Percentiles rank a stretch among this genome's conserved stretches.
Conservation (phyloP, 768 basidiomycete species). For the Pisolithus orientalis region DNA sequence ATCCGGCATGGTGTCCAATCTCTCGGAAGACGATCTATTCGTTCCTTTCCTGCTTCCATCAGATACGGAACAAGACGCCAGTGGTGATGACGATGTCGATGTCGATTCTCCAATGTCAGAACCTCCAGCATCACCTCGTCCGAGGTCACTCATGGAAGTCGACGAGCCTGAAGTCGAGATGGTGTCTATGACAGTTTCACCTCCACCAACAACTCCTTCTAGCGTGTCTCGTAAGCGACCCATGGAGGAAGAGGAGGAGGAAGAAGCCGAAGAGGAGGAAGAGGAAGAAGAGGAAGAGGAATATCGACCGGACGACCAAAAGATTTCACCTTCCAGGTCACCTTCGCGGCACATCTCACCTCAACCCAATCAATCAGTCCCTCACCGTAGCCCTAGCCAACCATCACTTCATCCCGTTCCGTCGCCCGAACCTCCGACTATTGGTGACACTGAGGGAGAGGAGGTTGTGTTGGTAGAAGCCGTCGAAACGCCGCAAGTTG, state of each 20-base stretch:
- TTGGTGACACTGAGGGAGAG: constrained; percentile 1
- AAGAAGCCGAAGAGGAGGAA: constrained; percentile 2
- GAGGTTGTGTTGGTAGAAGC: constrained; percentile 11
- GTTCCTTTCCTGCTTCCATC: constrained; percentile 11
- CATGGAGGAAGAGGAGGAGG: constrained; percentile 6
- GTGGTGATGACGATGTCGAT: constrained; percentile 11
- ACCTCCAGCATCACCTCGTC: constrained; percentile 24
- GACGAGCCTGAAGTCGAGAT: constrained; percentile 5
- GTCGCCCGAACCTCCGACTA: constrained; percentile 4
- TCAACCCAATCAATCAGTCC: constrained; percentile 11
- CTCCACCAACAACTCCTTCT: constrained; percentile 12
- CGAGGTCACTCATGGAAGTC: constrained; percentile 16
- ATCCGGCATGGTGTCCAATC: constrained; percentile 34
- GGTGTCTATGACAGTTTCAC: constrained; percentile 8
- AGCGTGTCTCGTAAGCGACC: constrained; percentile 6
- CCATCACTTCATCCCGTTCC: constrained; percentile 6
- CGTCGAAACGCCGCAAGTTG: constrained; percentile 14
- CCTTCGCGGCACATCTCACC: constrained; percentile 13
- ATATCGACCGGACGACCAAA: neutral
- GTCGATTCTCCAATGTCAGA: constrained; percentile 29
- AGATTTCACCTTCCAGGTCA: constrained; percentile 9
- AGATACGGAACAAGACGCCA: constrained; percentile 4
- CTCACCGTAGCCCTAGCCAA: constrained; percentile 13
- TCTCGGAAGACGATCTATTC: constrained; percentile 28
- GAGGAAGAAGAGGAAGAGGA: constrained; percentile 6